These are phyloP conservation scores for Cryphonectria japonica DNA, from an alignment of 2,329 filamentous ascomycete genomes.

Conservation along the genomic window DNA sequence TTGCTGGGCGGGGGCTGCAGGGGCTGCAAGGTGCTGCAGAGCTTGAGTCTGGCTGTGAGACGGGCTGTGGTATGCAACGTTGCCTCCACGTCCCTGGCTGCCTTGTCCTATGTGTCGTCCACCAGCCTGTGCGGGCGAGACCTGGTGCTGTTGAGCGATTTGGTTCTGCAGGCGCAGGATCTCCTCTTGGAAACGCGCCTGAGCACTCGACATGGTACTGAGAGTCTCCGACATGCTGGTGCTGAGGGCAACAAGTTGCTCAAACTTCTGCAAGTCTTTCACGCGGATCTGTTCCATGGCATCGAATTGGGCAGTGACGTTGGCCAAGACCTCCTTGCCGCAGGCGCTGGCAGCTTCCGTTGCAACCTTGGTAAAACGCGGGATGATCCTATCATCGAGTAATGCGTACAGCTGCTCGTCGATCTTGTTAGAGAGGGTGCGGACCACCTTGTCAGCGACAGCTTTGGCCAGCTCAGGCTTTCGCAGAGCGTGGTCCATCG, in stretches of 20 bases:
- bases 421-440: conserved; percentile 67
- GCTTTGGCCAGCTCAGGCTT: conserved; percentile 73
- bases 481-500: conserved; percentile 70
- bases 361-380: conserved; percentile 67
- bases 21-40: conserved; percentile 22
- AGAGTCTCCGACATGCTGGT: conserved; percentile 70
- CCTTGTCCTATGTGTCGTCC: conserved; percentile 33
- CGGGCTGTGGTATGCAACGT: conserved; percentile 28
- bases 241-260: conserved; percentile 71
- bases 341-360: conserved; percentile 69
- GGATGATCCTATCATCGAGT: conserved; percentile 66
- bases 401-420: conserved; percentile 69
- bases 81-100: conserved; percentile 28
- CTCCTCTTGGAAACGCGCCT: conserved; percentile 70
- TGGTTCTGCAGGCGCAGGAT: conserved; percentile 56
- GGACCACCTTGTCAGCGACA: conserved; percentile 73
- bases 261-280: conserved; percentile 66
- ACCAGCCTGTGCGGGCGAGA: conserved; percentile 30
- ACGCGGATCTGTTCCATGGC: conserved; percentile 55
- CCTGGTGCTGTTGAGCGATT: conserved; percentile 34
- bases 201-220: conserved; percentile 68
- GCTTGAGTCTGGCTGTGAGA: conserved; percentile 27
- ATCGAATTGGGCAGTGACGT: conserved; percentile 55
- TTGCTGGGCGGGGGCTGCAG: conserved; percentile 20
- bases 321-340: conserved; percentile 69